Evolutionary conservation across 1,284 basidiomycete genomes (phyloP).

Genomic region (Porodaedalea pini): DNA sequence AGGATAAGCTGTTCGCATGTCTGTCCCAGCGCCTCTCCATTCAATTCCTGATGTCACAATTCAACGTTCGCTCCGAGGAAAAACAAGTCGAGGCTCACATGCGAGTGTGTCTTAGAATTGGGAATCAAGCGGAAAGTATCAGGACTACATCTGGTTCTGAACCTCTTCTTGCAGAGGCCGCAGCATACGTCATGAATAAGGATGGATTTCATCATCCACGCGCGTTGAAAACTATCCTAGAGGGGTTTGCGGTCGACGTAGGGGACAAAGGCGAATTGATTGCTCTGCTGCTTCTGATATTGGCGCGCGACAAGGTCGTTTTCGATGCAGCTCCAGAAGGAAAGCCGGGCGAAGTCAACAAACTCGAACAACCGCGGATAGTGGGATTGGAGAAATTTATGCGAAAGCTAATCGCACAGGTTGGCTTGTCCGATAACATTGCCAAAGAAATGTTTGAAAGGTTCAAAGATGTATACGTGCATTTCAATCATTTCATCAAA

Average conservation of each 20-base stretch:
- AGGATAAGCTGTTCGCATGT: no score
- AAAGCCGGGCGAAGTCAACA: not conserved
- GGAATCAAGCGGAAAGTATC: not conserved
- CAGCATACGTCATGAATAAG: not conserved
- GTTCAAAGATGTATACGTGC: not conserved
- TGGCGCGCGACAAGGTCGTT: not conserved
- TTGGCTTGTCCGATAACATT: not conserved
- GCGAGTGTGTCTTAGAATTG: not conserved
- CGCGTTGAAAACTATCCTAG: not conserved
- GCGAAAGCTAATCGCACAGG: not conserved
- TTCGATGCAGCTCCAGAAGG: not conserved
- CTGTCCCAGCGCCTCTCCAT: not conserved
- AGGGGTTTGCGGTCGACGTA: not conserved
- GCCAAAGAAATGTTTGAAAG: not conserved
- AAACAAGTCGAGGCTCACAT: not conserved
- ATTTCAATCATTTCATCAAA: not conserved
- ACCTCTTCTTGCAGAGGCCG: not conserved
- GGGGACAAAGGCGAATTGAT: not conserved
- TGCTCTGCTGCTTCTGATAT: not conserved
- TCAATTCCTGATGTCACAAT: not conserved
- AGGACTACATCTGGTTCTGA: not conserved
- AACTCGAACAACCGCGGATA: not conserved
- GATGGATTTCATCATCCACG: slow-evolving; percentile 3
- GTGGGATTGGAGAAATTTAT: not conserved
- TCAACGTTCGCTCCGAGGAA: not conserved